Evolutionary conservation across 129 eudicot genomes (phyloP).

Genomic region (Centella asiatica): DNA sequence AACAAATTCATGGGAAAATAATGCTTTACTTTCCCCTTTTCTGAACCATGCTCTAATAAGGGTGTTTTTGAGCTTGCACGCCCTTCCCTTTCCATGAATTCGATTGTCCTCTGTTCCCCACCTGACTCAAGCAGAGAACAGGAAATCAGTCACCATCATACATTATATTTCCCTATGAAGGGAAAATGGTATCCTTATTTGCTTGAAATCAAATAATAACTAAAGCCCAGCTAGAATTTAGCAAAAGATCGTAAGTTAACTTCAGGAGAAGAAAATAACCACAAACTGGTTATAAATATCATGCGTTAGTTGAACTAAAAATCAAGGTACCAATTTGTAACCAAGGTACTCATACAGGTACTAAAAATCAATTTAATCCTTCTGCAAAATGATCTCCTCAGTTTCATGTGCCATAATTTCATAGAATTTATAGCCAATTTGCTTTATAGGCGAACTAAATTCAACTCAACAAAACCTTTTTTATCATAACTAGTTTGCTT

Average conservation of each 20-base stretch:
- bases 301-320: no score
- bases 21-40: conserved; percentile 71
- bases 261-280: not conserved
- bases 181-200: not conserved
- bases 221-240: no score
- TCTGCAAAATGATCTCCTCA: no score
- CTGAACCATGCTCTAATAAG: conserved; percentile 57
- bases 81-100: conserved; percentile 92
- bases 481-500: no score
- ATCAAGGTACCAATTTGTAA: no score
- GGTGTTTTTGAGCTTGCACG: conserved; percentile 54
- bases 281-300: not conserved
- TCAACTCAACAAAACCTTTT: no score
- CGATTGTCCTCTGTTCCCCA: conserved; percentile 80
- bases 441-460: no score
- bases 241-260: no score
- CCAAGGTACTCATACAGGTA: no score
- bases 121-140: conserved; percentile 35
- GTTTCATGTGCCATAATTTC: no score
- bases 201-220: not conserved
- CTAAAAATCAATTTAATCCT: no score
- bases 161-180: not conserved
- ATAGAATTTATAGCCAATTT: no score
- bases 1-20: conserved; percentile 74
- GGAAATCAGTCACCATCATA: not conserved